phyloP scores from a whole-genome alignment of 2,329 filamentous ascomycete genomes.

The Arachnomyces sp. region DNA sequence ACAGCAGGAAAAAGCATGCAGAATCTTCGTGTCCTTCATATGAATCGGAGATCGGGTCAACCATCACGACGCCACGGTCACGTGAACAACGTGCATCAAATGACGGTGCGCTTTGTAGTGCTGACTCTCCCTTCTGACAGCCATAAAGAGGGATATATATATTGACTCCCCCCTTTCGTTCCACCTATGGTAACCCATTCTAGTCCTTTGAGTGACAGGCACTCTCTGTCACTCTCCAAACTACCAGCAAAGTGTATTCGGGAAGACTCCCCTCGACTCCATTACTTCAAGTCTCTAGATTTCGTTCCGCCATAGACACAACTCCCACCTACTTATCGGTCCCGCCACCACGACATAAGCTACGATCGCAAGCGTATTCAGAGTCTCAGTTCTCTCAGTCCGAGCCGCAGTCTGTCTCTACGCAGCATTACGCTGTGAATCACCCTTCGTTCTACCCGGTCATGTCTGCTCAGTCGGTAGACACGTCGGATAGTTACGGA shows the following conservation, averaged over 20 bases:
- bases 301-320: constrained; percentile 17
- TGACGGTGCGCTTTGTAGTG: neutral
- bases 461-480: constrained; percentile 8
- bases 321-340: constrained; percentile 3
- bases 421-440: neutral
- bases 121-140: constrained; percentile 5
- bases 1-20: too few relatives aligned
- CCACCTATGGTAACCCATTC: too few relatives aligned
- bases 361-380: constrained; percentile 7
- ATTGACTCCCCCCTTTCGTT: constrained; percentile 1
- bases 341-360: neutral
- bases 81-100: too few relatives aligned
- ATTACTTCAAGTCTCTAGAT: constrained; percentile 18
- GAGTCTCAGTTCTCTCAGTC: constrained; percentile 10
- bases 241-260: constrained; percentile 21
- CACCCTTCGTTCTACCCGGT: constrained; percentile 5
- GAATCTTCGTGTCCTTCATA: too few relatives aligned
- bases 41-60: too few relatives aligned
- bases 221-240: constrained; percentile 15
- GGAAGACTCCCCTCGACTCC: constrained; percentile 16
- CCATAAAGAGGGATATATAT: neutral
- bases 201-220: constrained; percentile 17
- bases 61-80: too few relatives aligned
- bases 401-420: constrained; percentile 1
- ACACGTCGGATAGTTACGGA: constrained; percentile 17